Percentiles rank a stretch among this genome's conserved stretches.
Conservation (phyloP, 495 filamentous ascomycete genomes). For the Aspergillus sclerotioniger region DNA sequence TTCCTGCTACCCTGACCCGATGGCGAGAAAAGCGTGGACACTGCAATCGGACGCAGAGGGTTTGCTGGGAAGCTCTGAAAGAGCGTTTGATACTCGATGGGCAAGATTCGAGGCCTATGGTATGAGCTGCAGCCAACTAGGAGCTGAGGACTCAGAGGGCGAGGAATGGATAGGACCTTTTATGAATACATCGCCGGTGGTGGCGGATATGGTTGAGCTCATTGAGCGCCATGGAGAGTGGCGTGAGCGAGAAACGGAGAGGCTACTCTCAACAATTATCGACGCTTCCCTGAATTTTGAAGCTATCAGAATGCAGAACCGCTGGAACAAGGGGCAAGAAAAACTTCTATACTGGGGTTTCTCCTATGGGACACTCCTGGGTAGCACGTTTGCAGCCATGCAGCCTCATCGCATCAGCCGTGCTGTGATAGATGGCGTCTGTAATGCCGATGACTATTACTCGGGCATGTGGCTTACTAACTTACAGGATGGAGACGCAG, state of each 20-base stretch:
- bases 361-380: not conserved
- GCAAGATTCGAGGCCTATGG: not conserved
- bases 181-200: conserved; percentile 1
- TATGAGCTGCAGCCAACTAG: not conserved
- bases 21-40: not conserved
- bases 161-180: not conserved
- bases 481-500: not conserved
- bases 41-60: not conserved
- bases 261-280: not conserved
- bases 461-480: not conserved
- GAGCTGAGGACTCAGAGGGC: not conserved
- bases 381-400: not conserved
- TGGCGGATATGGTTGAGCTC: conserved; percentile 7
- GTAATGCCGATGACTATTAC: not conserved
- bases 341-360: conserved; percentile 1
- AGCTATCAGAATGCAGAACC: not conserved
- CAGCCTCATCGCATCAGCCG: conserved; percentile 1
- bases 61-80: not conserved
- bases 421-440: conserved; percentile 2
- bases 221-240: conserved; percentile 7
- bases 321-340: not conserved
- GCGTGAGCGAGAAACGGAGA: not conserved
- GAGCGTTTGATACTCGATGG: not conserved
- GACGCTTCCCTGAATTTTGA: not conserved
- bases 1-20: not conserved